Percentiles rank a stretch among this genome's conserved stretches.
Conservation (phyloP, 139 green algal genomes). For the Chlorella ohadii region DNA sequence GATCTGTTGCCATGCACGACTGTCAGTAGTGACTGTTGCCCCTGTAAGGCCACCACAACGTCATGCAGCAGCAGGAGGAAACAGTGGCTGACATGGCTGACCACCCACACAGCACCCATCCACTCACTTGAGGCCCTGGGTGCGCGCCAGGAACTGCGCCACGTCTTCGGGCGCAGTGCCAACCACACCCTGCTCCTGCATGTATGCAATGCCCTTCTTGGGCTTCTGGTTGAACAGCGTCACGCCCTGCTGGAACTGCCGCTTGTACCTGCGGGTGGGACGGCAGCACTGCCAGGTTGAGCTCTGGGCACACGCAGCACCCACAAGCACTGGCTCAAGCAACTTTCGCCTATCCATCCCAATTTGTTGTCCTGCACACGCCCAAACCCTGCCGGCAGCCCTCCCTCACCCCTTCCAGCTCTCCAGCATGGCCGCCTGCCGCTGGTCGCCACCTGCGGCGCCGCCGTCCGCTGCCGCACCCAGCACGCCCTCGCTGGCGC, state of each 20-base stretch:
- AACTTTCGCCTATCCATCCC: no score
- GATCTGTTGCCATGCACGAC: no score
- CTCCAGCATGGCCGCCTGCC: slow-evolving; percentile 65
- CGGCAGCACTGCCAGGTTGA: no score
- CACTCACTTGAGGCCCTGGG: slow-evolving; percentile 77
- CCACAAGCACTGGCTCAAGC: no score
- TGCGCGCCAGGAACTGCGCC: slow-evolving; percentile 60
- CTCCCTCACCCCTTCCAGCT: slow-evolving; percentile 58
- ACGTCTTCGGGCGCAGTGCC: slow-evolving; percentile 70
- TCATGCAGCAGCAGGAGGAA: no score
- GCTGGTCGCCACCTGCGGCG: neutral
- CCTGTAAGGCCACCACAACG: no score
- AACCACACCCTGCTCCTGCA: slow-evolving; percentile 88
- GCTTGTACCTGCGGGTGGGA: slow-evolving; percentile 61
- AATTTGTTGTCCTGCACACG: no score
- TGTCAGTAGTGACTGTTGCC: no score
- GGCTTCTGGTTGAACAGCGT: slow-evolving; percentile 98
- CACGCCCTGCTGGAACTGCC: slow-evolving; percentile 84
- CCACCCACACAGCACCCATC: no score
- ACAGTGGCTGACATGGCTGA: no score
- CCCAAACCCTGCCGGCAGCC: no score
- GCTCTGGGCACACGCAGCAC: no score
- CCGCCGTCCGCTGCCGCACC: neutral
- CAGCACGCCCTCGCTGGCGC: slow-evolving; percentile 12
- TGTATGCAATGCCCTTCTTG: slow-evolving; percentile 89